These are phyloP conservation scores for Pseudodiploospora longispora DNA, from an alignment of 2,329 filamentous ascomycete genomes.

Conservation along the genomic window DNA sequence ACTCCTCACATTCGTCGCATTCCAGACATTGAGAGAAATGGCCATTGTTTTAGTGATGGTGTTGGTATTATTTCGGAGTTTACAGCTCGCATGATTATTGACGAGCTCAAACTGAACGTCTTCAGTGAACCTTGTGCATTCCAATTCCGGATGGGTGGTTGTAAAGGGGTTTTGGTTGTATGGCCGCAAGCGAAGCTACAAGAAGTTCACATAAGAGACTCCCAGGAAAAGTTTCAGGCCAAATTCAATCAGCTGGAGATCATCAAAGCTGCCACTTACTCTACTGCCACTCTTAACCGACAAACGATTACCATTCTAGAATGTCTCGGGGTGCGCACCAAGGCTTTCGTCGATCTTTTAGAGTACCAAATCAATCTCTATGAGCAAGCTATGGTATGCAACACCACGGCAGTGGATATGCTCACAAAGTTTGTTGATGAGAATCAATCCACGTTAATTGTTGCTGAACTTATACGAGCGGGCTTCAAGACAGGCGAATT, in stretches of 20 bases:
- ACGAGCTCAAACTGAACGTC: conserved; percentile 56
- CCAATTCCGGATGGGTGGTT: conserved; percentile 87
- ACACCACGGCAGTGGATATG: conserved; percentile 55
- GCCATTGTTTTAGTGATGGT: conserved; percentile 77
- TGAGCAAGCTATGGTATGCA: conserved; percentile 59
- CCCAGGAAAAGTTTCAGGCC: conserved; percentile 80
- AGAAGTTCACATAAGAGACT: conserved; percentile 71
- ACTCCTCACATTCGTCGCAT: conserved; percentile 54
- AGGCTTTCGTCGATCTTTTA: conserved; percentile 61
- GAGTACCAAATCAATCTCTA: conserved; percentile 59
- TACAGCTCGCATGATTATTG: conserved; percentile 63
- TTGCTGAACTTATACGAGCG: conserved; percentile 69
- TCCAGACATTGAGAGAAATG: conserved; percentile 61
- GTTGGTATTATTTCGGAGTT: conserved; percentile 85
- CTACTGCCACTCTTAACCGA: conserved; percentile 74
- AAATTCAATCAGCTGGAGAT: conserved; percentile 70
- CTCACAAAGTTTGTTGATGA: conserved; percentile 74
- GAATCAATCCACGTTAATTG: conserved; percentile 66
- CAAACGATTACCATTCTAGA: conserved; percentile 86
- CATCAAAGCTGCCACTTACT: conserved; percentile 69
- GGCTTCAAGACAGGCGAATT: conserved; percentile 61
- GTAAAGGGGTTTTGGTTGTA: conserved; percentile 78
- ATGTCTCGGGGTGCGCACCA: conserved; percentile 60
- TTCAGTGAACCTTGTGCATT: conserved; percentile 66
- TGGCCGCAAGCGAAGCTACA: conserved; percentile 59